Percentiles rank a stretch among this genome's conserved stretches.
Conservation (phyloP, 352 stramenopile genomes). For the Phytophthora agathidicida region DNA sequence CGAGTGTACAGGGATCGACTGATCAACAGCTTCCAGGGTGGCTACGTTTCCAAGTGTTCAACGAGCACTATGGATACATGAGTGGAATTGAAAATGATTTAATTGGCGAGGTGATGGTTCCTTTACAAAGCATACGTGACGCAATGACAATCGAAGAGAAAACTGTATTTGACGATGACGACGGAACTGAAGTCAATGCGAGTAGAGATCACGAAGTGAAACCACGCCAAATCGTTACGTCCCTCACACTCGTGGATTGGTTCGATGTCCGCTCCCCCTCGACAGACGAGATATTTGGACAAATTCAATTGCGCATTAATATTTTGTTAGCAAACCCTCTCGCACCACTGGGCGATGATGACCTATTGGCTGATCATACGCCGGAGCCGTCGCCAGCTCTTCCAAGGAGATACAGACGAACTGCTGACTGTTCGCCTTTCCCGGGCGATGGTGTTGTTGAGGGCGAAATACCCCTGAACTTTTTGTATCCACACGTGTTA, state of each 20-base stretch:
- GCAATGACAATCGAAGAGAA: slow-evolving; percentile 70
- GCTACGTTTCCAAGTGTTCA: slow-evolving; percentile 77
- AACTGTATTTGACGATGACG: slow-evolving; percentile 44
- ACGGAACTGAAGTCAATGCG: slow-evolving; percentile 21
- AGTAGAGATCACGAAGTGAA: slow-evolving; percentile 19
- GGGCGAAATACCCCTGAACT: slow-evolving; percentile 68
- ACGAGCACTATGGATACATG: slow-evolving; percentile 83
- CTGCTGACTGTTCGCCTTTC: slow-evolving; percentile 49
- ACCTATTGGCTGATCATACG: slow-evolving; percentile 12
- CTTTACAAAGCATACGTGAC: slow-evolving; percentile 70
- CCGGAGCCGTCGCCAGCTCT: slow-evolving; percentile 20
- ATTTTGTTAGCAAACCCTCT: slow-evolving; percentile 70
- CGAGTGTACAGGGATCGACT: slow-evolving; percentile 28
- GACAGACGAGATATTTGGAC: slow-evolving; percentile 66
- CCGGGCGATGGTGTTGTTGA: slow-evolving; percentile 50
- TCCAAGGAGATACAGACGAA: slow-evolving; percentile 40
- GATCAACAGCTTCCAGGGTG: slow-evolving; percentile 56
- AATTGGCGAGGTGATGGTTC: slow-evolving; percentile 75
- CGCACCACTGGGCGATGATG: slow-evolving; percentile 25
- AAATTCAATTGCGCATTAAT: slow-evolving; percentile 78
- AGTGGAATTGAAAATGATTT: slow-evolving; percentile 75
- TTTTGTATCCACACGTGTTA: slow-evolving; percentile 77
- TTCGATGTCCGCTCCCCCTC: slow-evolving; percentile 70
- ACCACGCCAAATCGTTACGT: slow-evolving; percentile 53
- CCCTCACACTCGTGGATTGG: slow-evolving; percentile 78